Evolutionary conservation across 2,329 filamentous ascomycete genomes (phyloP).

Genomic region (Ilyonectria mors-panacis): DNA sequence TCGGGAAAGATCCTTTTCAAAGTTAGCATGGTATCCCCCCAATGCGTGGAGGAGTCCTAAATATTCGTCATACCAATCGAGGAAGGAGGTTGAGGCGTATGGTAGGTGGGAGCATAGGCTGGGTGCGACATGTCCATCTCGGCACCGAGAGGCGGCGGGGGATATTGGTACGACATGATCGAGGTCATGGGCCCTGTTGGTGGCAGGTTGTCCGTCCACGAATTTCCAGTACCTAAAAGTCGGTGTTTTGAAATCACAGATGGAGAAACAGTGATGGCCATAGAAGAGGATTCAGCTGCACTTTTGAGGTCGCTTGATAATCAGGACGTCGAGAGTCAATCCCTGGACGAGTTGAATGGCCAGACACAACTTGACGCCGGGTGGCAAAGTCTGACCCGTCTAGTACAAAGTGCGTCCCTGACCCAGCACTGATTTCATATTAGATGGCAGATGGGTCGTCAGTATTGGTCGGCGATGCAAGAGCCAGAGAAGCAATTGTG

Average conservation of each 20-base stretch:
- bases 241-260: slow-evolving; percentile 30
- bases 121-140: slow-evolving; percentile 60
- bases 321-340: slow-evolving; percentile 15
- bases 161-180: slow-evolving; percentile 66
- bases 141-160: slow-evolving; percentile 58
- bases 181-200: slow-evolving; percentile 35
- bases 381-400: slow-evolving; percentile 25
- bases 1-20: slow-evolving; percentile 67
- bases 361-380: slow-evolving; percentile 13
- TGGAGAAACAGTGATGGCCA: slow-evolving; percentile 39
- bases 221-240: slow-evolving; percentile 23
- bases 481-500: slow-evolving; percentile 31
- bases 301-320: slow-evolving; percentile 9
- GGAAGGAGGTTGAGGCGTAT: slow-evolving; percentile 50
- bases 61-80: slow-evolving; percentile 51
- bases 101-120: slow-evolving; percentile 52
- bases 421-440: slow-evolving; percentile 19
- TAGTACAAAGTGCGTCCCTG: slow-evolving; percentile 20
- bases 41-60: slow-evolving; percentile 53
- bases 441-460: slow-evolving; percentile 14
- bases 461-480: slow-evolving; percentile 31
- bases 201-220: slow-evolving; percentile 31
- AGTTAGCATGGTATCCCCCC: slow-evolving; percentile 54
- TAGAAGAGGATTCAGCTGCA: slow-evolving; percentile 31
- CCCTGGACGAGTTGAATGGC: slow-evolving; percentile 16